Evolutionary conservation across 768 basidiomycete genomes (phyloP).

Genomic region (Lyophyllum decastes): DNA sequence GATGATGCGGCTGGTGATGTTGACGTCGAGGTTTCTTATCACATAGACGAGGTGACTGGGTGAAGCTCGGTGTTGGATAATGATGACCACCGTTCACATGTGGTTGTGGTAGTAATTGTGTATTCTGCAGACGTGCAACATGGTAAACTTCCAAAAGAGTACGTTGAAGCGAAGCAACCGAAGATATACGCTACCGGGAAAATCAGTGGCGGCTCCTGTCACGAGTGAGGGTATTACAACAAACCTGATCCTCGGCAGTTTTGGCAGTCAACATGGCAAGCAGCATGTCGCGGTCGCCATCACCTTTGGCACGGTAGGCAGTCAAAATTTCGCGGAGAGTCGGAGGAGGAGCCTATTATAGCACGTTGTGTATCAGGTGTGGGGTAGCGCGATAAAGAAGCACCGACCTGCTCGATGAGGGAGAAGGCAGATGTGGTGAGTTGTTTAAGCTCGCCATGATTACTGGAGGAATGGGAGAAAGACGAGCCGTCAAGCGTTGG

Average conservation of each 20-base stretch:
- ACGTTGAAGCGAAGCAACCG: conserved; percentile 68
- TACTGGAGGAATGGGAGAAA: conserved; percentile 22
- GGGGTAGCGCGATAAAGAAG: neutral
- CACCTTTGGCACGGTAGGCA: conserved; percentile 83
- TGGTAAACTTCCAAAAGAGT: conserved; percentile 68
- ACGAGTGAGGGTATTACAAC: conserved; percentile 19
- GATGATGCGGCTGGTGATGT: conserved; percentile 30
- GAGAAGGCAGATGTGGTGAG: conserved; percentile 39
- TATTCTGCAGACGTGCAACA: conserved; percentile 22
- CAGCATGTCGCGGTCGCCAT: conserved; percentile 91
- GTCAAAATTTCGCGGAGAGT: conserved; percentile 82
- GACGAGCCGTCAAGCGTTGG: conserved; percentile 31
- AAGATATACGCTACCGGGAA: conserved; percentile 61
- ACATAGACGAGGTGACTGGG: conserved; percentile 34
- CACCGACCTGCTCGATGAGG: conserved; percentile 42
- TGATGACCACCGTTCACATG: conserved; percentile 34
- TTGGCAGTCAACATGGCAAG: conserved; percentile 91
- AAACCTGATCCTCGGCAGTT: conserved; percentile 88
- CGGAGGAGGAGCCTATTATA: conserved; percentile 69
- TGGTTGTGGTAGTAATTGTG: conserved; percentile 20
- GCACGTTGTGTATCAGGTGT: conserved; percentile 13
- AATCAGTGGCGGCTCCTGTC: neutral
- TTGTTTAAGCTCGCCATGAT: conserved; percentile 34
- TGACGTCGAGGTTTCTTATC: conserved; percentile 34
- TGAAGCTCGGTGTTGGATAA: conserved; percentile 39